Evolutionary conservation across 1,139 yeast species (phyloP).

Genomic region (Candida sanyaensis): DNA sequence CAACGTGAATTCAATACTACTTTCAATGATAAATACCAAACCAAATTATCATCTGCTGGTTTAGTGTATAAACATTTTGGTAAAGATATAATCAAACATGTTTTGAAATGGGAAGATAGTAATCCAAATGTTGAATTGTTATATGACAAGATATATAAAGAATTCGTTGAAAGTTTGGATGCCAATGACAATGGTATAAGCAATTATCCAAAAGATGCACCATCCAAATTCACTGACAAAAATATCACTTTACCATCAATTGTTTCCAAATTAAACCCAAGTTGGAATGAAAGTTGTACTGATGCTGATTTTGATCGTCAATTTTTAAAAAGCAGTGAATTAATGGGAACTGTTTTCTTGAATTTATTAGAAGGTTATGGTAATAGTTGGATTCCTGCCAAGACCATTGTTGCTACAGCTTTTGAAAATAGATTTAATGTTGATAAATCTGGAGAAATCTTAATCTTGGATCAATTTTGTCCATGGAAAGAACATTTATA

Average conservation of each 20-base stretch:
- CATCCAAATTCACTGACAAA: conserved; percentile 34
- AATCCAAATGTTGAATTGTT: conserved; percentile 56
- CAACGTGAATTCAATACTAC: conserved; percentile 63
- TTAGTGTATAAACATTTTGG: conserved; percentile 93
- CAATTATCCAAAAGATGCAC: conserved; percentile 59
- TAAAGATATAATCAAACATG: conserved; percentile 63
- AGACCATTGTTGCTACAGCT: conserved; percentile 71
- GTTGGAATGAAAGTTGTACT: conserved; percentile 70
- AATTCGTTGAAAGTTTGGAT: conserved; percentile 88
- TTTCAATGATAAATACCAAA: conserved; percentile 41
- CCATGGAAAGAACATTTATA: conserved; percentile 97
- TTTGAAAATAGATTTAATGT: conserved; percentile 54
- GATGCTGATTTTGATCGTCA: conserved; percentile 67
- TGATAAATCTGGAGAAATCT: conserved; percentile 67
- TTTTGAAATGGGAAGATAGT: conserved; percentile 30
- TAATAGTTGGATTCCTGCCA: conserved; percentile 90
- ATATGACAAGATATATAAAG: conserved; percentile 75
- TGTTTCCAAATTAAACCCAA: conserved; percentile 76
- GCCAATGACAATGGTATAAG: conserved; percentile 95
- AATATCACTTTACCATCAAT: conserved; percentile 77
- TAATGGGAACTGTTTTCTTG: conserved; percentile 82
- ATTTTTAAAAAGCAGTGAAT: conserved; percentile 69
- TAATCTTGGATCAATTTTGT: conserved; percentile 71
- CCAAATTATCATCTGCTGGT: conserved; percentile 94
- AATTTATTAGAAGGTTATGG: conserved; percentile 73